Percentiles rank a stretch among this genome's conserved stretches.
Conservation (phyloP, 2,329 filamentous ascomycete species). For the Colletotrichum acutatum region DNA sequence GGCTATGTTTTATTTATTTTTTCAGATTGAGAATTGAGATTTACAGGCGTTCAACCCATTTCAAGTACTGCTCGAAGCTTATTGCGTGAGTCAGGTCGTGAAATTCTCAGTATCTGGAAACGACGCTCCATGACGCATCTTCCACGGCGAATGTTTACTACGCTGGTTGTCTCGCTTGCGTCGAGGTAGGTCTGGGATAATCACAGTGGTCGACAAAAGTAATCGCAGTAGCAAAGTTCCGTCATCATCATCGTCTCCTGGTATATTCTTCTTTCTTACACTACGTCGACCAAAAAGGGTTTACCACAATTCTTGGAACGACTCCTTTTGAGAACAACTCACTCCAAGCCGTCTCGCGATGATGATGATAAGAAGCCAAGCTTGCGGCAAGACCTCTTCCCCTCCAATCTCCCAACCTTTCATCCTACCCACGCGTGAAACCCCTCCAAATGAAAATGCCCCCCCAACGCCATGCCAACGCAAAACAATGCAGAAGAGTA, state of each 20-base stretch:
- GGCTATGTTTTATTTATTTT: background rate
- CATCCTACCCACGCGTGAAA: conserved; percentile 7
- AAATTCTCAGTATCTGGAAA: background rate
- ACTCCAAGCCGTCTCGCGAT: background rate
- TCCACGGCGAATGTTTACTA: too few species aligned
- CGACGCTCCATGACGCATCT: too few species aligned
- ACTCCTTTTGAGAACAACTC: too few species aligned
- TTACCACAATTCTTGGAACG: too few species aligned
- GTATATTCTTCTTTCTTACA: conserved; percentile 5
- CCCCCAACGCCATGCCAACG: conserved; percentile 34
- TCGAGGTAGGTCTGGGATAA: background rate
- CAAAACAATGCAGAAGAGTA: conserved; percentile 30
- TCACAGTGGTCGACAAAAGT: too few species aligned
- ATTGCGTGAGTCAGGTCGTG: background rate
- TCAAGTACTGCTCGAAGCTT: background rate
- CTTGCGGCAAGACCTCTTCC: background rate
- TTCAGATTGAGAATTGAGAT: conserved; percentile 1
- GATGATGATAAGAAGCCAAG: background rate
- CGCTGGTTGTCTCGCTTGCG: too few species aligned
- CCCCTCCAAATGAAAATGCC: background rate
- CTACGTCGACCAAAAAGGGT: too few species aligned
- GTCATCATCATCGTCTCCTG: background rate
- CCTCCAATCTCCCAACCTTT: background rate
- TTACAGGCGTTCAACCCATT: background rate
- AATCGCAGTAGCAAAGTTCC: background rate